Base-by-base conservation (phyloP, 371 early-diverging fungal species). In the Apophysomyces ossiformis region DNA sequence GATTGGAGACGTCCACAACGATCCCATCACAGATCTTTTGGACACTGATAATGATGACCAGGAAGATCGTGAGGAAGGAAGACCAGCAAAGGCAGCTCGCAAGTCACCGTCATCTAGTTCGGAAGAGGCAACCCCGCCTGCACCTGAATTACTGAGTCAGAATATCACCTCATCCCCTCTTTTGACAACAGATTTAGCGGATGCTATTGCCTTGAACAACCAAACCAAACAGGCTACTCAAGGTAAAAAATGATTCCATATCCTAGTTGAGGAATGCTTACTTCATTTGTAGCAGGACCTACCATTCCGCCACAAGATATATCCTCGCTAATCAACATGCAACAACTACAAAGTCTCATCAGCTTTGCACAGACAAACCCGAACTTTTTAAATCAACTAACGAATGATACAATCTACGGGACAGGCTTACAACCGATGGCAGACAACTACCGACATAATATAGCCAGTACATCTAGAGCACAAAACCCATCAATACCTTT, bases 161-260 rank as follows among this genome's bases (percentile, higher is more conserved):
- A 41, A 16, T 56, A 45, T 68, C 21, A 46, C 69, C 43, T 54
- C 70, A 9, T 67, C 67, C n/a, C 61, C 63, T 15, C 57, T 70
- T 41, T 71, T 70, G 15, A 67, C 73, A 5, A 72, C 72, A 4
- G 79, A 79, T 32, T 65, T 79, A 47, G 74, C 73, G 15, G 80
- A 72, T 7, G 80, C 80, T 4, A 79, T 79, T 66, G 80, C 77
- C 13, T 57, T 79, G n/a, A 76, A 79, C 43, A 70, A 79, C 64
- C 73, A 79, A 61, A 79, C 80, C 1, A 79, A 79, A 26, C 61
- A 75, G 69, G 62, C 69, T 6, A 7, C 60, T 12, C 60, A 47
- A 47, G 47, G 47, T 47, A 47, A 47, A 7, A 15, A n/a, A 4
- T 7, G 7, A 5, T n/a, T 1, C 13, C 18, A 7, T 7, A 47